Conservation (phyloP, 2,329 filamentous ascomycete genomes). For the Penicillium psychrosexuale region DNA sequence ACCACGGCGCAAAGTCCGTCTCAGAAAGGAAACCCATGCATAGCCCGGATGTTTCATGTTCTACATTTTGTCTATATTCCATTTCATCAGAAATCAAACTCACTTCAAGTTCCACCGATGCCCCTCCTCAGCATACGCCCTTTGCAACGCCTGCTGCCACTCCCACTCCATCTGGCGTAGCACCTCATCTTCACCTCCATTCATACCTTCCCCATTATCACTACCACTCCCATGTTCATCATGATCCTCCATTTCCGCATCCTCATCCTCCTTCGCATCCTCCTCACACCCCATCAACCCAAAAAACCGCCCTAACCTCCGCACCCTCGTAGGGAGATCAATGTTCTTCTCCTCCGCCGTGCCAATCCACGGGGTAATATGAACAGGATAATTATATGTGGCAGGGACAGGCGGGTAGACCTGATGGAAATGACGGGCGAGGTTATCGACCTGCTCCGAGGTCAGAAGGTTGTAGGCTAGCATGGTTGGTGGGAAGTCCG, state of each 20-base stretch:
- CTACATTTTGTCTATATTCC: background rate
- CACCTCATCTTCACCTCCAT: constrained; percentile 10
- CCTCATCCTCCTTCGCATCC: too few relatives aligned
- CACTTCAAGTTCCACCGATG: constrained; percentile 6
- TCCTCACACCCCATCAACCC: constrained; percentile 38
- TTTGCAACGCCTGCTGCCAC: constrained; percentile 29
- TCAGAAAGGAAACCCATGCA: background rate
- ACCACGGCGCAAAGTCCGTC: background rate
- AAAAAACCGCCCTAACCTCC: constrained; percentile 45
- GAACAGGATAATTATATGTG: constrained; percentile 36
- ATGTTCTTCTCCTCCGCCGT: constrained; percentile 17
- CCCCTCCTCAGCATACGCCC: constrained; percentile 23
- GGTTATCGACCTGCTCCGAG: constrained; percentile 38
- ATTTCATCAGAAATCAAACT: background rate
- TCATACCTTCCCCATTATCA: background rate
- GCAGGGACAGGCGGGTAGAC: constrained; percentile 33
- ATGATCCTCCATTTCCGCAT: background rate
- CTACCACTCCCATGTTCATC: background rate
- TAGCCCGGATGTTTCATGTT: background rate
- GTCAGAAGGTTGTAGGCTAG: constrained; percentile 44
- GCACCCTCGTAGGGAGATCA: constrained; percentile 38
- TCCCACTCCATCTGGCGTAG: constrained; percentile 26
- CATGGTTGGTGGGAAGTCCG: constrained; percentile 37
- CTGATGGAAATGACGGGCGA: constrained; percentile 45
- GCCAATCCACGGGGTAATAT: constrained; percentile 32